Conservation (phyloP, 257 asterid genomes). For the Ajuga chamaepitys region DNA sequence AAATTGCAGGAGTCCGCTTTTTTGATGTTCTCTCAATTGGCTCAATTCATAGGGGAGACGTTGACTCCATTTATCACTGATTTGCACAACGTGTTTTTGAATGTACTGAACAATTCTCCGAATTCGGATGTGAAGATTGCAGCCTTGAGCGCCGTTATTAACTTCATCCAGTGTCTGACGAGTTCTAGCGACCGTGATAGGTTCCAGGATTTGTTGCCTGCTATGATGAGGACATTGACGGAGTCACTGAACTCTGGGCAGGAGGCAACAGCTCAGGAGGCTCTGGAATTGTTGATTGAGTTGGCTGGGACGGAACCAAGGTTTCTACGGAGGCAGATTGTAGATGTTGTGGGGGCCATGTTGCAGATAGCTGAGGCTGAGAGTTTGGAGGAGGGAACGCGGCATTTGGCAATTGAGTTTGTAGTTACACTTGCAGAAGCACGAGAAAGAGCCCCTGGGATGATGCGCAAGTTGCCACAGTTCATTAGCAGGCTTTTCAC, state of each 20-base stretch:
- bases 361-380: constrained; percentile 91
- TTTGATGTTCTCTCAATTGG: constrained; percentile 74
- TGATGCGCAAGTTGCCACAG: constrained; percentile 98
- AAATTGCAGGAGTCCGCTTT: constrained; percentile 85
- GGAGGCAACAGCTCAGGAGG: constrained; percentile 96
- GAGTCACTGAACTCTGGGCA: constrained; percentile 80
- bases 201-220: constrained; percentile 88
- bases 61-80: constrained; percentile 62
- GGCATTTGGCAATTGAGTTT: constrained; percentile 91
- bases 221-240: constrained; percentile 95
- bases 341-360: constrained; percentile 92
- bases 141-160: constrained; percentile 83
- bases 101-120: constrained; percentile 50
- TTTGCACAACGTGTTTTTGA: constrained; percentile 71
- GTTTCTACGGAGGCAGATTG: constrained; percentile 84
- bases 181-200: constrained; percentile 73
- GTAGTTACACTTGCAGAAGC: constrained; percentile 95
- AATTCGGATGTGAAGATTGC: constrained; percentile 81
- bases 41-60: constrained; percentile 67
- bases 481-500: constrained; percentile 76
- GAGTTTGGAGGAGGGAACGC: constrained; percentile 82
- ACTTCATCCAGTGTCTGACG: constrained; percentile 82
- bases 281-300: constrained; percentile 84
- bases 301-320: constrained; percentile 93
- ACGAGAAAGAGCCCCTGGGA: constrained; percentile 96